Base-by-base conservation (phyloP, 2,329 filamentous ascomycete species). In the Tothia fuscella region DNA sequence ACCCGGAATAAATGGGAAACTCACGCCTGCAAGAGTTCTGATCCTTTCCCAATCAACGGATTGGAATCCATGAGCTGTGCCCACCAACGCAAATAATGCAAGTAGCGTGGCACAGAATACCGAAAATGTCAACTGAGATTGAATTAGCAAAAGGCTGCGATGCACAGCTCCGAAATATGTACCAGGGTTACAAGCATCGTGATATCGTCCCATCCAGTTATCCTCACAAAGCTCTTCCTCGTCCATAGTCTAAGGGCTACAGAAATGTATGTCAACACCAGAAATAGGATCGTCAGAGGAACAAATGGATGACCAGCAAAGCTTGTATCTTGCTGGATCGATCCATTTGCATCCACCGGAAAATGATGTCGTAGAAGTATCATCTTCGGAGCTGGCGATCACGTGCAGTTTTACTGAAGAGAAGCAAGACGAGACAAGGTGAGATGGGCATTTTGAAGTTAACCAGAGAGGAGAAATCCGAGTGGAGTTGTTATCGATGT, bases 121-220 rank as follows among this genome's bases (percentile, higher is more conserved):
- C 7, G 16, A 33, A 17, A 41, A 61, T 13, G 58, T 45, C 35
- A 57, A 47, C 59, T 62, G 24, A 4, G 10, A 13, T 16, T 13
- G 21, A 6, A 4, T 21, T 20, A 29, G 20, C 5, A 19, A 6
- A 22, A 29, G 14, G 5, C 25, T 16, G 28, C n/a, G 10, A 14
- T n/a, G n/a, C 13, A 14, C 9, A 14, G 28, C n/a, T 20, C 5
- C 10, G n/a, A 10, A 13, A n/a, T n/a, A 41, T 30, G 14, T 50
- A 65, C 62, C 25, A 53, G 51, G 9, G 64, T 56, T 12, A 64
- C 34, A 4, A 65, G 47, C 53, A 66, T 63, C 2, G 56, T 51
- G 9, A 50, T 53, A 49, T 68, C 65, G 42, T 68, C 65, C 59
- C 61, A 64, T 3, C 64, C 63, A 41, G 65, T 14, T 20, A 6